These are phyloP conservation scores for Wallacemonas sp. DNA, from an alignment of 208 protist genomes.

Conservation along the genomic window DNA sequence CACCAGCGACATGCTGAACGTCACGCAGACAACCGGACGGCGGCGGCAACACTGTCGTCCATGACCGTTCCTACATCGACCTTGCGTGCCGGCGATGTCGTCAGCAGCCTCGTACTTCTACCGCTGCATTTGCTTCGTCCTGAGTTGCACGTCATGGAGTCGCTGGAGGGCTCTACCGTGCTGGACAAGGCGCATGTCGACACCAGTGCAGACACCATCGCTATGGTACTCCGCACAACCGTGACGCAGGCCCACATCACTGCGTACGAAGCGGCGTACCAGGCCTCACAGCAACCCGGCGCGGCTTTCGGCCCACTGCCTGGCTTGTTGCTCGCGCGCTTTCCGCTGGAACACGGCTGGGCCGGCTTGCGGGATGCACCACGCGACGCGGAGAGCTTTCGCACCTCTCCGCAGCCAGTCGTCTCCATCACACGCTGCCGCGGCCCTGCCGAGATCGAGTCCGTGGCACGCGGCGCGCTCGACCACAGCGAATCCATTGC, in stretches of 20 bases:
- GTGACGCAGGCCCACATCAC: conserved; percentile 46
- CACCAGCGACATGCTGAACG: not conserved
- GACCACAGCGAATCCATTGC: conserved; percentile 8
- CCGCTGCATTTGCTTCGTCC: conserved; percentile 75
- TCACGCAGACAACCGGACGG: not conserved
- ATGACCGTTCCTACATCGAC: not conserved
- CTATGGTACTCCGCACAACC: conserved; percentile 50
- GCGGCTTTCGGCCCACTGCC: conserved; percentile 9
- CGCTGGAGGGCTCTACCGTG: conserved; percentile 30
- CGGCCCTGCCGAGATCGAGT: not conserved
- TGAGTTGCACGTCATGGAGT: conserved; percentile 63
- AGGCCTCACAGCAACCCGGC: conserved; percentile 13
- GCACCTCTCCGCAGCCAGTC: conserved; percentile 70
- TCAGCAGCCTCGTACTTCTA: conserved; percentile 61
- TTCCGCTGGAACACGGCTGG: conserved; percentile 67
- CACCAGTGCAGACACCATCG: conserved; percentile 59
- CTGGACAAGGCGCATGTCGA: conserved; percentile 62
- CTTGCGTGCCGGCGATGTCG: conserved; percentile 46
- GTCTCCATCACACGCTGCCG: conserved; percentile 35
- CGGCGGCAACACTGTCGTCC: not conserved
- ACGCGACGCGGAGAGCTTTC: conserved; percentile 70
- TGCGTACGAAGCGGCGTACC: conserved; percentile 25
- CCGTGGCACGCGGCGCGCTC: not conserved
- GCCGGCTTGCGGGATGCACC: conserved; percentile 61
- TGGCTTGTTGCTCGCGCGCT: conserved; percentile 53